A percentile compares a stretch with the other conserved stretches of the same genome.
phyloP scores from a whole-genome alignment of 2,329 filamentous ascomycete genomes.

The Xylariaceae sp. region DNA sequence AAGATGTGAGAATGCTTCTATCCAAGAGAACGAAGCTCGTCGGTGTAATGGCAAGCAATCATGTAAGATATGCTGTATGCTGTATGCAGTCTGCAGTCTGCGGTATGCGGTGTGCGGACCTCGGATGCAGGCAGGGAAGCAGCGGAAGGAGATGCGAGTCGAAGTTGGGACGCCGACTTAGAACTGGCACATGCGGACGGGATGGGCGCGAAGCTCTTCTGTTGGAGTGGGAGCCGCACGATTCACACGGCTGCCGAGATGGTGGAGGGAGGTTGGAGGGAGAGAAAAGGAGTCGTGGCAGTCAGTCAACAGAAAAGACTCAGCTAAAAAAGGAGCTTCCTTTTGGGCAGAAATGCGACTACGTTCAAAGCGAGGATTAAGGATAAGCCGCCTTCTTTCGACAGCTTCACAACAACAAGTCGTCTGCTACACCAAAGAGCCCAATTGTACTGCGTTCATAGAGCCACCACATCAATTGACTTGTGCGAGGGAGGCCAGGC shows the following conservation, averaged over 20 bases:
- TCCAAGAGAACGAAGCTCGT: conserved; percentile 1
- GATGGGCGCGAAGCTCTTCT: conserved; percentile 12
- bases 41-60: conserved; percentile 10
- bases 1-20: conserved; percentile 4
- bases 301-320: conserved; percentile 4
- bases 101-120: not conserved
- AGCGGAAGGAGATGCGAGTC: conserved; percentile 7
- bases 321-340: conserved; percentile 10
- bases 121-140: conserved; percentile 1
- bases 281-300: conserved; percentile 2
- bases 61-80: not conserved
- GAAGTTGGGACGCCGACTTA: conserved; percentile 2
- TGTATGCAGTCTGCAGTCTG: not conserved
- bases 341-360: conserved; percentile 8
- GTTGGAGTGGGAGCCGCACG: not conserved
- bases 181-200: conserved; percentile 7
- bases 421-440: conserved; percentile 16
- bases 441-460: conserved; percentile 6
- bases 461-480: conserved; percentile 17
- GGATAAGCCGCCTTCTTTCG: conserved; percentile 12
- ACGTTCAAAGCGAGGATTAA: conserved; percentile 11
- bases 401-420: conserved; percentile 11
- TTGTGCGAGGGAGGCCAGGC: not conserved
- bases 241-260: conserved; percentile 6
- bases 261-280: not conserved